Conservation (phyloP, 768 basidiomycete species). For the Tricholomella constricta region DNA sequence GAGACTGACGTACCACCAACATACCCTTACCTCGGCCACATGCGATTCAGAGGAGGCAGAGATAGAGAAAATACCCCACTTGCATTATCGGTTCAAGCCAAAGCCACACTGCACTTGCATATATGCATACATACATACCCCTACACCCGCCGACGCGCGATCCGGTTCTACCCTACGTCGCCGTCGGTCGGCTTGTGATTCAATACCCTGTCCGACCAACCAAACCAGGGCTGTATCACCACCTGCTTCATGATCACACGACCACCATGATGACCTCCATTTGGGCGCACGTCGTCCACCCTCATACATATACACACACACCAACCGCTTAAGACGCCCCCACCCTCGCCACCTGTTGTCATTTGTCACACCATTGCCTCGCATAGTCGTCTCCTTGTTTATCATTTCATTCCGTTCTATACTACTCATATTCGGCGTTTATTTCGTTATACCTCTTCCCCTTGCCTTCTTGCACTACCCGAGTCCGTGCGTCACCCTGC, state of each 20-base stretch:
- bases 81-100: not conserved
- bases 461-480: too few relatives aligned
- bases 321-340: not conserved
- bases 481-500: not conserved
- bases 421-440: not conserved
- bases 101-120: not conserved
- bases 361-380: too few relatives aligned
- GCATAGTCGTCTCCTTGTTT: too few relatives aligned
- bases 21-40: too few relatives aligned
- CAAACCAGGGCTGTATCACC: slow-evolving; percentile 1
- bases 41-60: too few relatives aligned
- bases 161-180: not conserved
- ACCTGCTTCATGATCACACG: not conserved
- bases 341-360: too few relatives aligned
- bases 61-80: not conserved
- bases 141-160: not conserved
- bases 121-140: not conserved
- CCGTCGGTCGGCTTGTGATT: not conserved
- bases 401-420: too few relatives aligned
- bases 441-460: not conserved
- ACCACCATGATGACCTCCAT: not conserved
- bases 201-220: not conserved
- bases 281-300: too few relatives aligned
- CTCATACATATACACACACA: not conserved
- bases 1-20: not conserved